Conservation (phyloP, 495 filamentous ascomycete species). For the Penicillium cosmopolitanum region DNA sequence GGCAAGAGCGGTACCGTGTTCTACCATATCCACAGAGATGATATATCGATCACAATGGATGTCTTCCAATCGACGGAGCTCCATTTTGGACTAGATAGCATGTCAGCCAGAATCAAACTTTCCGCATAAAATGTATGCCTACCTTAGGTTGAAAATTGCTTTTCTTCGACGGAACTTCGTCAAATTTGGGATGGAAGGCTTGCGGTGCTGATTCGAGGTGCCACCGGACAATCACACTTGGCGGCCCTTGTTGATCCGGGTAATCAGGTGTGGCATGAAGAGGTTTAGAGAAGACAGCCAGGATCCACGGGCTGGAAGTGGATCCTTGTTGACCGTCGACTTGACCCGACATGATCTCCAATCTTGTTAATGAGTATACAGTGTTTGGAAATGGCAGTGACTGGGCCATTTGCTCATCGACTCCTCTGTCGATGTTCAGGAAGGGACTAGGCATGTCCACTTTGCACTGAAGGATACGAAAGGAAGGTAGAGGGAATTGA, state of each 20-base stretch:
- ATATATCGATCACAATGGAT: conserved; percentile 67
- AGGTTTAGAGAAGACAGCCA: conserved; percentile 70
- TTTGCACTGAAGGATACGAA: conserved; percentile 46
- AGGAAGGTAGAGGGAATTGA: conserved; percentile 46
- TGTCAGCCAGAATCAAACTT: conserved; percentile 1
- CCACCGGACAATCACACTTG: conserved; percentile 77
- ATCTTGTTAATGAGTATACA: conserved; percentile 62
- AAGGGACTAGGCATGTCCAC: conserved; percentile 44
- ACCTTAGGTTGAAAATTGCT: conserved; percentile 53
- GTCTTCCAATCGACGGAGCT: conserved; percentile 68
- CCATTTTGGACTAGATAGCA: conserved; percentile 52
- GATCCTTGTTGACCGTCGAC: conserved; percentile 54
- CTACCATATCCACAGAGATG: conserved; percentile 66
- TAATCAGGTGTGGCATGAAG: conserved; percentile 51
- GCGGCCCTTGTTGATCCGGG: conserved; percentile 60
- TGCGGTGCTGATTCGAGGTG: conserved; percentile 65
- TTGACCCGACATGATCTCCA: conserved; percentile 67
- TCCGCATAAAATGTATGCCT: conserved; percentile 10
- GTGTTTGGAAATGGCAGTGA: conserved; percentile 39
- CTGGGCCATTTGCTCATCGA: conserved; percentile 32
- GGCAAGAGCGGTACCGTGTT: conserved; percentile 68
- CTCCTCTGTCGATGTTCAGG: conserved; percentile 27
- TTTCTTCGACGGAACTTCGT: conserved; percentile 69
- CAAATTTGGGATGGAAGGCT: conserved; percentile 71
- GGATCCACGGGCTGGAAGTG: conserved; percentile 60